Percentiles rank a stretch among this genome's conserved stretches.
These are phyloP conservation scores for Coelastrella sp. DNA, from an alignment of 139 green algal genomes.

Conservation along the genomic window DNA sequence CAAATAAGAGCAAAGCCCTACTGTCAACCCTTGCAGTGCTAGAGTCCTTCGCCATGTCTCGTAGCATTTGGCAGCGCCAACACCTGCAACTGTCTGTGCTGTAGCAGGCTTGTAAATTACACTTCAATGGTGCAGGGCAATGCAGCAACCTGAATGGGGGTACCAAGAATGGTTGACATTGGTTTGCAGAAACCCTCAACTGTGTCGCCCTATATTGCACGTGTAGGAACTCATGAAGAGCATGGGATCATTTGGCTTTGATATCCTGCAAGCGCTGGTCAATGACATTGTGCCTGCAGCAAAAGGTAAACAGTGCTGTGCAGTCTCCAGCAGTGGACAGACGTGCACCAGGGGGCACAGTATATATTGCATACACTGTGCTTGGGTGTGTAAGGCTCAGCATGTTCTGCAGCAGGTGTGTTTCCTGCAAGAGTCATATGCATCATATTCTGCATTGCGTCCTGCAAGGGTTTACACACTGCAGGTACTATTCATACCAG, in stretches of 20 bases:
- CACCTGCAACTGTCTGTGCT: neutral
- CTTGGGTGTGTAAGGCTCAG: neutral
- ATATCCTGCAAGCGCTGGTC: conserved; percentile 86
- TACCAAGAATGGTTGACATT: no score
- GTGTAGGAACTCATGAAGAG: conserved; percentile 72
- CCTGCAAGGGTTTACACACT: neutral
- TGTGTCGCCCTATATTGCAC: neutral
- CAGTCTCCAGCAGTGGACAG: neutral
- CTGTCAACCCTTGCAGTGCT: no score
- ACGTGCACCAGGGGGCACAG: neutral
- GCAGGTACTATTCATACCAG: no score
- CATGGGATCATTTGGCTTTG: conserved; percentile 89
- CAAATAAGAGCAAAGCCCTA: neutral
- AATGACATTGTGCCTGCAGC: conserved; percentile 86
- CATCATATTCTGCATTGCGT: neutral
- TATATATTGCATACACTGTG: no score
- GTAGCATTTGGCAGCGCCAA: neutral
- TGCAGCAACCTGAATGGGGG: no score
- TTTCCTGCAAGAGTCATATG: no score
- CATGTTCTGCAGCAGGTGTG: neutral
- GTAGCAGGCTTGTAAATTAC: neutral
- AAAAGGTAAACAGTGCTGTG: conserved; percentile 52
- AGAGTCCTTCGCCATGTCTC: no score
- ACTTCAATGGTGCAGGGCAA: no score
- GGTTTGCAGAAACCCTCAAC: no score